These are phyloP conservation scores for Yamadazyma laniorum DNA, from an alignment of 805 yeast genomes.

Conservation along the genomic window DNA sequence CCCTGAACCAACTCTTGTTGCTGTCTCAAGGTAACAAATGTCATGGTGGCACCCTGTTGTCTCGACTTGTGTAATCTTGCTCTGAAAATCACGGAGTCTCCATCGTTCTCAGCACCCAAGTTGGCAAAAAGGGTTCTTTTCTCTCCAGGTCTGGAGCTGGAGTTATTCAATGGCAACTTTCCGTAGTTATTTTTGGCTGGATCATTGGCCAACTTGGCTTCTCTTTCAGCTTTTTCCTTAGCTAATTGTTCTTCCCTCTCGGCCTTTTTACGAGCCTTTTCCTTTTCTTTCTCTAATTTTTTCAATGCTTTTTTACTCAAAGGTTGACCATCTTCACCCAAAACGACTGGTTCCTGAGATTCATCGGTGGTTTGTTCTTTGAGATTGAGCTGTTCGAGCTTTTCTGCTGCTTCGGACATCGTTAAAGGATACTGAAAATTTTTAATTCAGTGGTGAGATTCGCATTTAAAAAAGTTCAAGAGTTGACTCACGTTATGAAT, in stretches of 20 bases:
- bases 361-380: constrained; percentile 13
- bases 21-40: constrained; percentile 89
- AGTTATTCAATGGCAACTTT: constrained; percentile 81
- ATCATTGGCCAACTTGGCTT: constrained; percentile 67
- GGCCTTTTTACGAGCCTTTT: constrained; percentile 89
- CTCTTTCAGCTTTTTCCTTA: constrained; percentile 79
- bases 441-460: not conserved
- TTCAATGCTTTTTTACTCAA: constrained; percentile 91
- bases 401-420: constrained; percentile 21
- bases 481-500: not conserved
- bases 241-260: constrained; percentile 89
- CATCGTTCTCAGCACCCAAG: constrained; percentile 63
- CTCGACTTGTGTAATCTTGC: constrained; percentile 93
- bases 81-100: constrained; percentile 77
- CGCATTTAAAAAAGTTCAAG: no score
- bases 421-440: constrained; percentile 6
- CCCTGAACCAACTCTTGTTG: constrained; percentile 82
- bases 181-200: constrained; percentile 89
- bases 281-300: constrained; percentile 89
- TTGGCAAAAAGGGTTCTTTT: constrained; percentile 57
- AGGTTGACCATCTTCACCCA: constrained; percentile 80
- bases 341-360: constrained; percentile 13
- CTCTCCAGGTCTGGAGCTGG: constrained; percentile 63
- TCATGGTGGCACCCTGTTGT: constrained; percentile 94
- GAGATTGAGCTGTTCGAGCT: constrained; percentile 17